Evolutionary conservation across 73 alveolate genomes (phyloP), one percentile per base, ranked within the genome.

Genomic region (Paramecium octaurelia): DNA sequence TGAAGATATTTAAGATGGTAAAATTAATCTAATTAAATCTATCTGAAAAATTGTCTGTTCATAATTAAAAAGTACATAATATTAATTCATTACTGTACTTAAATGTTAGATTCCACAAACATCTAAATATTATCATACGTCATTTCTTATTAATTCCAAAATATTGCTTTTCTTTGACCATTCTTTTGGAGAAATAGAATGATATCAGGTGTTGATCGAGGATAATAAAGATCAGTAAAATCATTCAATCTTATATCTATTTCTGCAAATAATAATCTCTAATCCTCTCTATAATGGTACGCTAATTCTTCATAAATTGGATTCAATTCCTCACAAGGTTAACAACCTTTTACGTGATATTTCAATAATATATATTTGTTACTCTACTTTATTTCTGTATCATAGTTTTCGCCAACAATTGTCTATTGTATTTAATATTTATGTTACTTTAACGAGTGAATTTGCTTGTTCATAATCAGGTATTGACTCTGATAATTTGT

Each of bases 391-490:
- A 80, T 21, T 27, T 40, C 77, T 2, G 20, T 54, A 10, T 80
- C 91, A 80, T 31, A 42, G 2, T 80, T 80, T 31, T 14, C 6
- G 11, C 76, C 91, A 43, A 80, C 91, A 44, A 80, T 80, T 27
- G 44, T 80, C 87, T 73, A 34, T 12, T 14, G 1, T 14, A 35
- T 18, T 54, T 18, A 16, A 48, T 48, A 54, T 6, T 3, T 46
- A 0, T 18, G 2, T 54, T 54, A 54, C 69, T 1, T 54, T 54
- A 54, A 54, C 60, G n/a, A 3, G 12, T 48, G 60, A 48, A 48
- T 48, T 48, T 48, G 23, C 3, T 27, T 48, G 20, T 3, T 12
- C 9, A 48, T 48, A 6, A 48, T 48, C 59, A 48, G 89, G 57
- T 12, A 80, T 29, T 43, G 91, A 58, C 4, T 80, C 76, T n/a